phyloP scores from a whole-genome alignment of 2,329 filamentous ascomycete species.

The Trichoderma breve region DNA sequence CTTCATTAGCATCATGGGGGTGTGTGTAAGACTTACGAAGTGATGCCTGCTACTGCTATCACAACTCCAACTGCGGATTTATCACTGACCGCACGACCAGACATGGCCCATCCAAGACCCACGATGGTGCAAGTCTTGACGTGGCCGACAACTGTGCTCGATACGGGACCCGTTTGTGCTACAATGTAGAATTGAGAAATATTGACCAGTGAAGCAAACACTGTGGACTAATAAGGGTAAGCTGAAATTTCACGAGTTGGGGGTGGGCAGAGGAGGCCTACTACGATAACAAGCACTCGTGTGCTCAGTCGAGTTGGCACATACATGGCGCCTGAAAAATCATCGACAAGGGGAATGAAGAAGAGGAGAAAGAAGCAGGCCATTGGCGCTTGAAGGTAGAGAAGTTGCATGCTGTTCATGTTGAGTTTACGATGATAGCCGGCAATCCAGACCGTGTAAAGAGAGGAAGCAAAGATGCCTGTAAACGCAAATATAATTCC shows the following conservation, averaged over 20 bases:
- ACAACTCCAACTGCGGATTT: constrained; percentile 55
- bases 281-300: constrained; percentile 35
- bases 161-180: constrained; percentile 60
- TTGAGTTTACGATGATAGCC: constrained; percentile 64
- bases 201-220: constrained; percentile 64
- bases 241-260: background rate
- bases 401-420: constrained; percentile 66
- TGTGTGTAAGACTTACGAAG: constrained; percentile 44
- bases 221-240: constrained; percentile 50
- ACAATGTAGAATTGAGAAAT: constrained; percentile 63
- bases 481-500: constrained; percentile 64
- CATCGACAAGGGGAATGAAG: constrained; percentile 64
- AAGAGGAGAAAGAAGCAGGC: constrained; percentile 63
- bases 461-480: constrained; percentile 62
- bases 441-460: constrained; percentile 69
- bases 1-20: background rate
- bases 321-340: constrained; percentile 47
- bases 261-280: constrained; percentile 33
- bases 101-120: constrained; percentile 59
- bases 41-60: constrained; percentile 56
- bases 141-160: constrained; percentile 64
- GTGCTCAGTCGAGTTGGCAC: background rate
- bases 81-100: constrained; percentile 54
- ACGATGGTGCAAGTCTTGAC: constrained; percentile 66
- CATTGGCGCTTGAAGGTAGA: constrained; percentile 66